Base-by-base conservation (phyloP, 2,329 filamentous ascomycete genomes). In the Xylaria sp. region DNA sequence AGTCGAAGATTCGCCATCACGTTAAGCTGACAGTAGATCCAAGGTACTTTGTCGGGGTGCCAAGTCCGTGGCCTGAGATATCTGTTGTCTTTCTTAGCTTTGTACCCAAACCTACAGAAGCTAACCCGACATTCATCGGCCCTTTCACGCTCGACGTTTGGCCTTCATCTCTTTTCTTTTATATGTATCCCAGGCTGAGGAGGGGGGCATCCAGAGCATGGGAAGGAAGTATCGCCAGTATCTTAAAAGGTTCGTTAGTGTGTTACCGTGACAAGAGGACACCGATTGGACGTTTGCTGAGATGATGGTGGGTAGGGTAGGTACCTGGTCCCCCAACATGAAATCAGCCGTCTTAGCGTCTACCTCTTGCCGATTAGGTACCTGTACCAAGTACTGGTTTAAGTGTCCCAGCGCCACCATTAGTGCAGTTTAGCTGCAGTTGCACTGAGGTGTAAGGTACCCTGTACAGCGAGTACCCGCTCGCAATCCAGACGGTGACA, bases 231-330 rank as follows among this genome's bases (percentile, higher is more conserved):
- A 41, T 25, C 2, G 53, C 15, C 4, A 34, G 18, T 34, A 8
- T 28, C 13, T 45, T 39, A n/a, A 52, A 55, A 55, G 3, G n/a
- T 32, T 39, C 15, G 15, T 36, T 36, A 15, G 28, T 36, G 53
- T 52, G 34, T 23, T 61, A 34, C 36, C 10, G 50, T 15, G 50
- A 46, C 39, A 39, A 36, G 55, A 30, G 13, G 39, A 18, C 18
- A 32, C 32, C 23, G 48, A 58, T 39, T 55, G 20, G 18, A 15
- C 13, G 57, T 46, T 65, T 65, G 62, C 57, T 68, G 62, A 65
- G 62, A 48, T 23, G 62, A 48, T 23, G 62, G 58, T 62, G 66
- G 66, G 66, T 41, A 65, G 50, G n/a, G n/a, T n/a, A 64, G 61
- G 34, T 28, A 64, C n/a, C 32, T 50, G 39, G 43, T 50, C 45